Base-by-base conservation (phyloP, 2,329 filamentous ascomycete genomes). In the Nothopassalora personata region DNA sequence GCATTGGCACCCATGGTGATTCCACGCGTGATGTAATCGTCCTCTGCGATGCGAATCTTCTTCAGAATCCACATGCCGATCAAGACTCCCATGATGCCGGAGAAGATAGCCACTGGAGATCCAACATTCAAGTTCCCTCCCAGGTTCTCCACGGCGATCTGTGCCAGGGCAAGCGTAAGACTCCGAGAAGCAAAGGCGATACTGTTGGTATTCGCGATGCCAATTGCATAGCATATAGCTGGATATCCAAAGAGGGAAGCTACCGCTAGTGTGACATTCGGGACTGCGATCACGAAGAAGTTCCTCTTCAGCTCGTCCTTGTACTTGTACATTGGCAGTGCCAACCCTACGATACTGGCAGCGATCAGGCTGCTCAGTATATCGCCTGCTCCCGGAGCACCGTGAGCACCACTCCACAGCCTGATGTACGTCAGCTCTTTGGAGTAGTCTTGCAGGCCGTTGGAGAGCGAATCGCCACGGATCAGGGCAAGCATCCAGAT, bases 1-100 rank as follows among this genome's bases (percentile, higher is more conserved):
- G 82, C 83, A 67, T 85, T 86, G 1, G 80, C 81, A 4, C 83
- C 83, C n/a, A 86, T 69, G 1, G 82, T 82, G 4, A 86, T 81
- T 9, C 84, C 83, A n/a, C 82, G 74, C 1, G 83, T 85, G 34
- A 86, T 82, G 60, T 86, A 86, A 69, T 86, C 84, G 64, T 86
- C 83, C 70, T 84, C 79, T 0, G 81, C 82, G 3, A 86, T 81
- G 58, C 73, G 77, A 61, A 86, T 62, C 70, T 73, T 74, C 5
- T 69, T 71, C 52, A 86, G 66, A 56, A 85, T 74, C 46, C 75
- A 68, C 15, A 74, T 73, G 0, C 83, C 84, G n/a, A 84, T 69
- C 7, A 86, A 70, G 3, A 81, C 82, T 0, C 84, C 84, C 6
- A 83, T 63, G 15, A 86, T 84, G 0, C 84, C 84, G 54, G 80